Evolutionary conservation across 2,329 filamentous ascomycete genomes (phyloP), one percentile per base, ranked within the genome.

Genomic region (Onygenales sp.): DNA sequence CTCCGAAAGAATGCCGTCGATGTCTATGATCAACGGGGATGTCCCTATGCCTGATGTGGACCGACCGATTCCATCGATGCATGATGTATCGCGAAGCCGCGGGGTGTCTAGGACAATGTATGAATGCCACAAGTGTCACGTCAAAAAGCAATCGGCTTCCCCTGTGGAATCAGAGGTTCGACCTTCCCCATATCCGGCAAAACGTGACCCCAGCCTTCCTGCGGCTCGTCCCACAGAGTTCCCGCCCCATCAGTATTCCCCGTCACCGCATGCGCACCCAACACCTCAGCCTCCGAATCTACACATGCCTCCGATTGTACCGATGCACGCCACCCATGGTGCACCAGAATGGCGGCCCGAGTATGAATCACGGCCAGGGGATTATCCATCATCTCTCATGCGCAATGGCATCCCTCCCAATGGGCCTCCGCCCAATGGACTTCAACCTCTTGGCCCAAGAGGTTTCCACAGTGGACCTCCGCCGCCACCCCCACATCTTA

Each of bases 71-170:
- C 52, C 42, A 60, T 62, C 54, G 54, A 57, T 44, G 49, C 55
- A 31, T 56, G 11, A 36, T 37, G 14, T 21, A 31, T 7, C 39
- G 27, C 27, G 36, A 39, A 17, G 17, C 27, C 44, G 14, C 7
- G 33, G 33, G 11, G 31, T 13, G 11, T 6, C 44, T 61, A 67
- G 60, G 56, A 56, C 40, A 49, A 21, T 77, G 56, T 85, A 82
- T 58, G 85, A 89, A 67, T 91, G 87, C 62, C 87, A 91, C 69
- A 87, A 88, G 66, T 91, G 87, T 57, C 76, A 79, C 60, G 65
- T 74, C 58, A 77, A 71, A 33, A 77, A 77, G 54, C 75, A 55
- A 46, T 56, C 49, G 55, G 57, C 60, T 14, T 58, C 65, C 3
- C 57, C 65, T 9, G 61, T 63, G 49, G 62, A 64, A 32, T 63